Evolutionary conservation across 768 basidiomycete genomes (phyloP).

Genomic region (Mycena capillaripes): DNA sequence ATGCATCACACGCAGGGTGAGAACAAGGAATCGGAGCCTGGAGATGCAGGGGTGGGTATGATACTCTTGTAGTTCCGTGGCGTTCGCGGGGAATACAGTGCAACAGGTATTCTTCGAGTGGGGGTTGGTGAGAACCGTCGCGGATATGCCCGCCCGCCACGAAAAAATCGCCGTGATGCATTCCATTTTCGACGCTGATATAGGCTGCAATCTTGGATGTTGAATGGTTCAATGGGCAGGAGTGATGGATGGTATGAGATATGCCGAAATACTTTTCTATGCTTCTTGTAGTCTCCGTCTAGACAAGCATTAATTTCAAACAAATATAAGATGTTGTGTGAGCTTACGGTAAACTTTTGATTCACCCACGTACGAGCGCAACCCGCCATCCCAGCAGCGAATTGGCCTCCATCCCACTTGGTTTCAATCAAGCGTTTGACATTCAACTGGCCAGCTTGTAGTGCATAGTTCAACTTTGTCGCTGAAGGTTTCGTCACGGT

Average conservation of each 20-base stretch:
- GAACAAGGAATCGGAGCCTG: background rate
- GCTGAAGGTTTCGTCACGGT: background rate
- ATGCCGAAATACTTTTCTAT: constrained; percentile 8
- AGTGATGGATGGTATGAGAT: background rate
- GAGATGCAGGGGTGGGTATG: background rate
- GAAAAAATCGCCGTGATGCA: background rate
- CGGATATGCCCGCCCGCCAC: background rate
- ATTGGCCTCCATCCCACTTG: background rate
- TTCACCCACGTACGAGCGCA: constrained; percentile 17
- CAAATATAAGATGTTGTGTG: no score
- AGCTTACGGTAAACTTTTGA: background rate
- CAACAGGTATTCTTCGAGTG: background rate
- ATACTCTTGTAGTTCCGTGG: background rate
- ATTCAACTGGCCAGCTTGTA: no score
- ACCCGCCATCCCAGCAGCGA: background rate
- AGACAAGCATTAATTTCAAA: no score
- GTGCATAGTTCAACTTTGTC: background rate
- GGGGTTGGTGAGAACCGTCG: background rate
- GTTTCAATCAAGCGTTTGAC: background rate
- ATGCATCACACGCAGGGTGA: background rate
- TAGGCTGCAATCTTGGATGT: rapidly evolving
- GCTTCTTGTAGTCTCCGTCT: background rate
- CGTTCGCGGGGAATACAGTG: constrained; percentile 2
- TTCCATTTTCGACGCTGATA: background rate
- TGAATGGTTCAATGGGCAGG: no score